These are phyloP conservation scores for Chenopodium formosanum DNA, from an alignment of 148 eudicot genomes.

Conservation along the genomic window DNA sequence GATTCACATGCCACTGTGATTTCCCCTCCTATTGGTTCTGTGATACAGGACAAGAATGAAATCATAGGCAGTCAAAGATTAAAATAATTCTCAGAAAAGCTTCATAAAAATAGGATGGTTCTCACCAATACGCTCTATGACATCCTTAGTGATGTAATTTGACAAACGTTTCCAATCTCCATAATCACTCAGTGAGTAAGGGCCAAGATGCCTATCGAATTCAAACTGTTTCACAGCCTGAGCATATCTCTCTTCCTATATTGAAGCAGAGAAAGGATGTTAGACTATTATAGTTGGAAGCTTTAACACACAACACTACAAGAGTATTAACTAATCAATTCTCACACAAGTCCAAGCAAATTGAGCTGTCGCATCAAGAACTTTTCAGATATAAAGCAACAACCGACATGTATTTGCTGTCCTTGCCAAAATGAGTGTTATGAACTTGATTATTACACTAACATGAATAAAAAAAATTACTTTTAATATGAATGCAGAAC, in stretches of 20 bases:
- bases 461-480: neutral
- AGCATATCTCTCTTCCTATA: constrained; percentile 77
- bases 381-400: neutral
- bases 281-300: neutral
- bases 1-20: constrained; percentile 70
- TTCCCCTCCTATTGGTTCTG: constrained; percentile 94
- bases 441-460: too few relatives aligned
- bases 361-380: neutral
- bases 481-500: neutral
- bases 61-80: constrained; percentile 1
- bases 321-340: neutral
- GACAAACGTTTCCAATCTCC: constrained; percentile 83
- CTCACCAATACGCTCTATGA: constrained; percentile 74
- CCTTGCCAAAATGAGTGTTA: neutral
- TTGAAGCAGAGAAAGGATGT: constrained; percentile 6
- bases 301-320: neutral
- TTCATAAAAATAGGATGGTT: neutral
- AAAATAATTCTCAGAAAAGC: neutral
- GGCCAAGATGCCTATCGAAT: constrained; percentile 91
- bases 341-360: neutral
- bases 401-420: neutral
- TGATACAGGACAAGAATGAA: constrained; percentile 6
- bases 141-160: constrained; percentile 66
- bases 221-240: constrained; percentile 76
- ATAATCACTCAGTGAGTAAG: constrained; percentile 65